These are phyloP conservation scores for Lineolata rhizophorae DNA, from an alignment of 495 filamentous ascomycete species.

Conservation along the genomic window DNA sequence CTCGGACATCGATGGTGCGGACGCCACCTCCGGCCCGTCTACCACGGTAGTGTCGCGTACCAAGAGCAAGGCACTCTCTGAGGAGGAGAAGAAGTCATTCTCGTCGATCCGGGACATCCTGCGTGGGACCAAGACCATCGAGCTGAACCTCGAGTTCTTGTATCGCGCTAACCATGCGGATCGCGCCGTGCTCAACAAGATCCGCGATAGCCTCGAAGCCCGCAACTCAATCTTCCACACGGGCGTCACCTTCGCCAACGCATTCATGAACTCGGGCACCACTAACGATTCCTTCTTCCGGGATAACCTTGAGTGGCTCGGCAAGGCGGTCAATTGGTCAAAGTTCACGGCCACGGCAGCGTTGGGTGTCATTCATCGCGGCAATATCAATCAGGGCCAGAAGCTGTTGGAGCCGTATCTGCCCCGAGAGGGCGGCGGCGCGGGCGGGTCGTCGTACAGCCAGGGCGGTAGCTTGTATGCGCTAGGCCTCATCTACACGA, in stretches of 20 bases:
- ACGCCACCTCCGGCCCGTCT: slow-evolving; percentile 5
- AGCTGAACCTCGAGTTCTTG: slow-evolving; percentile 86
- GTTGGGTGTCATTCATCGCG: slow-evolving; percentile 86
- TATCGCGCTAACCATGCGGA: slow-evolving; percentile 84
- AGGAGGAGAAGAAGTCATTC: slow-evolving; percentile 35
- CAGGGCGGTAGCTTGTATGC: slow-evolving; percentile 92
- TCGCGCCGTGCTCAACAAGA: slow-evolving; percentile 78
- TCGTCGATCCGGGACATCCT: slow-evolving; percentile 69
- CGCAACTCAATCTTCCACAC: slow-evolving; percentile 98
- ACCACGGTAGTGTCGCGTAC: slow-evolving; percentile 16
- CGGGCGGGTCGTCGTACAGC: slow-evolving; percentile 77
- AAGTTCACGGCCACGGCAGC: slow-evolving; percentile 98
- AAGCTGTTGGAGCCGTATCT: slow-evolving; percentile 92
- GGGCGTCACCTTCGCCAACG: slow-evolving; percentile 88
- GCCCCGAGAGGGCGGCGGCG: slow-evolving; percentile 46
- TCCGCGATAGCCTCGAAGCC: slow-evolving; percentile 83
- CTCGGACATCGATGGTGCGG: slow-evolving; percentile 12
- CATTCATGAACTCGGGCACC: slow-evolving; percentile 98
- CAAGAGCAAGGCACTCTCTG: slow-evolving; percentile 11
- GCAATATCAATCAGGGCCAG: slow-evolving; percentile 77
- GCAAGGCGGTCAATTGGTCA: slow-evolving; percentile 98
- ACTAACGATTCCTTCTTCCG: slow-evolving; percentile 95
- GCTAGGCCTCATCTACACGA: slow-evolving; percentile 89
- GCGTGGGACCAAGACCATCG: slow-evolving; percentile 74
- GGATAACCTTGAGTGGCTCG: slow-evolving; percentile 93